Base-by-base conservation (phyloP, 78 protist genomes). In the Dictyostelium brefeldianum region DNA sequence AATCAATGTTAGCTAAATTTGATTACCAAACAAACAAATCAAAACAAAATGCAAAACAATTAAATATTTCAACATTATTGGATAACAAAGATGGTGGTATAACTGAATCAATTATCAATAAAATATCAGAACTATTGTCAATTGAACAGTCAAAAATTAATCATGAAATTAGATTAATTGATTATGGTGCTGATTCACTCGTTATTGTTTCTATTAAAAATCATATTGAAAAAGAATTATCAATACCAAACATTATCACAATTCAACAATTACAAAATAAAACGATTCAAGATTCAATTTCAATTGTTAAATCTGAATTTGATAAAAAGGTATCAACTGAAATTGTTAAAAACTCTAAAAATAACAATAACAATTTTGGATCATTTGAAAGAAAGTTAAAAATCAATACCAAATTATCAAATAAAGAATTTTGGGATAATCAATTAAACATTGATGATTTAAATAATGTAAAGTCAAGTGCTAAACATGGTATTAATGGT, bases 181-280 rank as follows among this genome's bases (percentile, higher is more conserved):
- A 51, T 36, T 36, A 36, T 36, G 43, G 43, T 36, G 43, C 43
- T 36, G 43, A 36, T 36, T 3, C 5, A 3, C 10, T 82, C 10
- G 14, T 73, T 1, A 36, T 59, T 3, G 18, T 82, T 17, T 80
- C 69, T 70, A 0, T 82, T 17, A 69, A 70, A 22, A 50, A 73
- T 9, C 70, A 5, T 14, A 17, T 82, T 9, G 89, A 81, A 7
- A 31, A 65, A 65, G 62, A 81, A 1, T 47, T 48, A 5, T 51
- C 56, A 0, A 56, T 46, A 17, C 53, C 18, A 53, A 67, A 82
- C 20, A 3, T 54, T 36, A 67, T 82, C 5, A 53, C 77, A 31
- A 18, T 70, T 17, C 43, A 75, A 36, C 53, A 65, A 50, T 67
- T 82, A 22, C 80, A 73, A 50, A 20, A n/a, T 25, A n/a, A 20